Percentiles rank a stretch among this genome's conserved stretches.
Evolutionary conservation across 257 asterid genomes (phyloP).

Genomic region (Ligustrum vulgare): DNA sequence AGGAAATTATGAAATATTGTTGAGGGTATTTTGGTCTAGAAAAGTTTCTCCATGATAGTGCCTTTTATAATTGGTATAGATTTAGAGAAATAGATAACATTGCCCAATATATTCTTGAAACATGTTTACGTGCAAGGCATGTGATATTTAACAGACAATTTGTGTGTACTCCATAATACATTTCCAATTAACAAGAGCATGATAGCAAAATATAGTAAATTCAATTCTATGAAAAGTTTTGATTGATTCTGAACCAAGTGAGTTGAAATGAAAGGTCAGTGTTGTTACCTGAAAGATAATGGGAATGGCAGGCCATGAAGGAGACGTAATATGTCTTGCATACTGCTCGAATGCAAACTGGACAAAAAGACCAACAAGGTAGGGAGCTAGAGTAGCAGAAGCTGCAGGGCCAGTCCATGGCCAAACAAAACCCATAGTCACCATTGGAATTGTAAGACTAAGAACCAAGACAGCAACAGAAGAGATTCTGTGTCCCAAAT

Average conservation of each 20-base stretch:
- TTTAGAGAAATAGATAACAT: not conserved
- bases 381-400: constrained; percentile 95
- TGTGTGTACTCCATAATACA: no score
- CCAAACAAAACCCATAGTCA: constrained; percentile 97
- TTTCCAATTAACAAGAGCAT: not conserved
- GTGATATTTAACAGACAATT: no score
- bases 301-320: constrained; percentile 86
- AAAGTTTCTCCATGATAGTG: no score
- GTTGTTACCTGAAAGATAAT: constrained; percentile 77
- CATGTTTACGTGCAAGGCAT: not conserved
- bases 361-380: constrained; percentile 86
- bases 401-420: constrained; percentile 99
- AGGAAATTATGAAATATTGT: no score
- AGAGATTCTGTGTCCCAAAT: constrained; percentile 62
- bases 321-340: constrained; percentile 66
- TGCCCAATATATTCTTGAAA: not conserved
- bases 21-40: no score
- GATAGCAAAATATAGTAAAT: not conserved
- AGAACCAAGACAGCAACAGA: constrained; percentile 79
- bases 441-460: constrained; percentile 79
- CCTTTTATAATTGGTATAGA: no score
- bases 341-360: constrained; percentile 90
- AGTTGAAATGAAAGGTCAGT: constrained; percentile 1
- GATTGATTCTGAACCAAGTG: constrained; percentile 7
- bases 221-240: not conserved